Conservation (phyloP, 2,329 filamentous ascomycete genomes). For the Calonectria henricotiae region DNA sequence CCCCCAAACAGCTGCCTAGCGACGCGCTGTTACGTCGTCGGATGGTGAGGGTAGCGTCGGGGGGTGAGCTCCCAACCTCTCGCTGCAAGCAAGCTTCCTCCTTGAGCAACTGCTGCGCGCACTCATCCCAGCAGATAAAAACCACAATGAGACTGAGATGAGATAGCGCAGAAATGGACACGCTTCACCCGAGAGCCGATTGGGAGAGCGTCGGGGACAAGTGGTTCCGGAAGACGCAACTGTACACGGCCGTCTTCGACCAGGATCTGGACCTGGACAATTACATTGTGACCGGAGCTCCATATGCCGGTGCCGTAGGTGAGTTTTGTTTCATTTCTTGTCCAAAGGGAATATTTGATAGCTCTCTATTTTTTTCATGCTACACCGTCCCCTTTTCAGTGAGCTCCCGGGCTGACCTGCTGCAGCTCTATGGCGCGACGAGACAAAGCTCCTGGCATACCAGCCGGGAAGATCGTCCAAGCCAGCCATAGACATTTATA, state of each 20-base stretch:
- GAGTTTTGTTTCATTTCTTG: slow-evolving; percentile 57
- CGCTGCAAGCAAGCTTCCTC: slow-evolving; percentile 33
- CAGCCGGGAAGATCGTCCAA: slow-evolving; percentile 81
- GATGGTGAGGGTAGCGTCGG: slow-evolving; percentile 41
- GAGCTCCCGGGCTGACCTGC: slow-evolving; percentile 33
- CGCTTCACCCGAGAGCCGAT: slow-evolving; percentile 81
- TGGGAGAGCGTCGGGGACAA: slow-evolving; percentile 95
- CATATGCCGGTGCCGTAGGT: slow-evolving; percentile 95
- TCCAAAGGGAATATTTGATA: too few relatives aligned
- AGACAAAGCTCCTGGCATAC: slow-evolving; percentile 86
- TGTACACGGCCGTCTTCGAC: slow-evolving; percentile 95
- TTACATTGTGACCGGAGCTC: slow-evolving; percentile 91
- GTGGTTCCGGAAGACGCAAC: slow-evolving; percentile 95
- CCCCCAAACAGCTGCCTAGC: slow-evolving; percentile 43
- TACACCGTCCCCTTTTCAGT: not conserved
- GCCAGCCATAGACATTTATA: slow-evolving; percentile 94
- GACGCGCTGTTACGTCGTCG: slow-evolving; percentile 41
- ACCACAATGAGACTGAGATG: slow-evolving; percentile 55
- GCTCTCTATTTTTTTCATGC: not conserved
- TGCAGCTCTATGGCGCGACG: slow-evolving; percentile 89
- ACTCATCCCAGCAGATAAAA: slow-evolving; percentile 12
- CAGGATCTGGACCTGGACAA: slow-evolving; percentile 95
- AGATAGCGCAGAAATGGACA: slow-evolving; percentile 67
- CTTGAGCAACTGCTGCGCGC: slow-evolving; percentile 12
- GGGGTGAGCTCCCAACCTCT: slow-evolving; percentile 41